These are phyloP conservation scores for Boletus coccyginus DNA, from an alignment of 768 basidiomycete species.

Conservation along the genomic window DNA sequence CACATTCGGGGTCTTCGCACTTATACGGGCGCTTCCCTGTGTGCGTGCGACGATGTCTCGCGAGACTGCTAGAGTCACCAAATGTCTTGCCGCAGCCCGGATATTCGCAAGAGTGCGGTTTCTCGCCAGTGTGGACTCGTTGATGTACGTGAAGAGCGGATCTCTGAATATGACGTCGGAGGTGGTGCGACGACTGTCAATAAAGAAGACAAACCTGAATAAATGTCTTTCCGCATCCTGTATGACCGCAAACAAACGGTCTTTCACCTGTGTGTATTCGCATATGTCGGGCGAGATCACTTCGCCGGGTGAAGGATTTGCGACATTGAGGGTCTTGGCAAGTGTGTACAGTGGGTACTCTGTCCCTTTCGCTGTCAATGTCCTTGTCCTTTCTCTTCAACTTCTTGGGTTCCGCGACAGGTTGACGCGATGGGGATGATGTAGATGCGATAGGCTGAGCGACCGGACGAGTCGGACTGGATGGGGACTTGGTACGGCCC, in stretches of 20 bases:
- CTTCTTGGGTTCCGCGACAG: slow-evolving; percentile 23
- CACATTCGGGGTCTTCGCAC: slow-evolving; percentile 78
- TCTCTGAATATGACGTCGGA: slow-evolving; percentile 47
- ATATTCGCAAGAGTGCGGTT: slow-evolving; percentile 89
- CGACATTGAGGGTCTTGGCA: slow-evolving; percentile 73
- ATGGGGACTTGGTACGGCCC: slow-evolving; percentile 33
- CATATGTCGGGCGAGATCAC: slow-evolving; percentile 82
- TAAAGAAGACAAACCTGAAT: slow-evolving; percentile 63
- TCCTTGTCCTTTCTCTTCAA: slow-evolving; percentile 30
- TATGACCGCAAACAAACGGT: slow-evolving; percentile 71
- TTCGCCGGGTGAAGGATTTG: slow-evolving; percentile 80
- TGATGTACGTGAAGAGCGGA: slow-evolving; percentile 87
- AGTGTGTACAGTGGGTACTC: slow-evolving; percentile 48
- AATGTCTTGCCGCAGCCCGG: slow-evolving; percentile 86
- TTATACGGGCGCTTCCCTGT: slow-evolving; percentile 86
- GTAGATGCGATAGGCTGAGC: slow-evolving; percentile 52
- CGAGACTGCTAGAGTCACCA: slow-evolving; percentile 88
- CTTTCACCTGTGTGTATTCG: slow-evolving; percentile 90
- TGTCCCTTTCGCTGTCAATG: slow-evolving; percentile 34
- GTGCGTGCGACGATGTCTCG: slow-evolving; percentile 87
- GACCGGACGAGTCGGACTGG: slow-evolving; percentile 32
- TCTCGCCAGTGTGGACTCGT: slow-evolving; percentile 91
- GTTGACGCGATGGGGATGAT: slow-evolving; percentile 36
- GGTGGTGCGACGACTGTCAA: not conserved
- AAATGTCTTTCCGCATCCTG: slow-evolving; percentile 84